phyloP scores from a whole-genome alignment of 352 stramenopile species.

The Pythium diclinum region DNA sequence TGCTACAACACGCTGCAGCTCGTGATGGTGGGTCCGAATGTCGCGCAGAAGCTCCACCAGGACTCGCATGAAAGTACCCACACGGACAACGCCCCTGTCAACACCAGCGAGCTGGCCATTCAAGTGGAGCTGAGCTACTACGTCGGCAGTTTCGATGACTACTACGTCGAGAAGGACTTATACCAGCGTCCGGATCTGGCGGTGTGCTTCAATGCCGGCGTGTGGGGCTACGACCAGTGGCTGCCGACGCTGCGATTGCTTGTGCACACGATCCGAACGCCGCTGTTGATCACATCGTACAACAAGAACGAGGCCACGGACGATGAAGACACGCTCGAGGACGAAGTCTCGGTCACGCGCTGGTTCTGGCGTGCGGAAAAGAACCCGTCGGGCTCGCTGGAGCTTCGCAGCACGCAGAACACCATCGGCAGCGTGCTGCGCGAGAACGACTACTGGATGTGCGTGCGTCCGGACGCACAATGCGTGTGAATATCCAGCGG shows the following conservation, averaged over 20 bases:
- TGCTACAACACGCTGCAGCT: constrained; percentile 41
- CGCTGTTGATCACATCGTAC: constrained; percentile 82
- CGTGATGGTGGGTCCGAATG: constrained; percentile 73
- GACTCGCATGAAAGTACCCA: constrained; percentile 27
- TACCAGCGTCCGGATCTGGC: constrained; percentile 57
- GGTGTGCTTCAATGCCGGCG: constrained; percentile 83
- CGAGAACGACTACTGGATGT: constrained; percentile 87
- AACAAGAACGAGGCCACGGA: constrained; percentile 79
- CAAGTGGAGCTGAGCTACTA: constrained; percentile 64
- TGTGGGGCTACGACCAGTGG: constrained; percentile 89
- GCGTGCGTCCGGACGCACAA: constrained; percentile 35
- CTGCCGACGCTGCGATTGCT: constrained; percentile 65
- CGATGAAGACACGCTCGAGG: constrained; percentile 73
- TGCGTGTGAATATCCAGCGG: not conserved
- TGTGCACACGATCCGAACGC: constrained; percentile 47
- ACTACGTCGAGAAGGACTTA: constrained; percentile 37
- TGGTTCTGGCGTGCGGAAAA: constrained; percentile 79
- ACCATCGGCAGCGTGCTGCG: constrained; percentile 48
- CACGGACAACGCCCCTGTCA: constrained; percentile 2
- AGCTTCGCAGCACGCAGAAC: constrained; percentile 56
- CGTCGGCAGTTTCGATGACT: constrained; percentile 63
- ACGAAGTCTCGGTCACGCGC: constrained; percentile 36
- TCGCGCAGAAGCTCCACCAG: constrained; percentile 54
- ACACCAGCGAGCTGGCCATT: constrained; percentile 19
- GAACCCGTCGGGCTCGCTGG: constrained; percentile 50